Conservation (phyloP, 73 alveolate genomes). For the Halteria grandinella region DNA sequence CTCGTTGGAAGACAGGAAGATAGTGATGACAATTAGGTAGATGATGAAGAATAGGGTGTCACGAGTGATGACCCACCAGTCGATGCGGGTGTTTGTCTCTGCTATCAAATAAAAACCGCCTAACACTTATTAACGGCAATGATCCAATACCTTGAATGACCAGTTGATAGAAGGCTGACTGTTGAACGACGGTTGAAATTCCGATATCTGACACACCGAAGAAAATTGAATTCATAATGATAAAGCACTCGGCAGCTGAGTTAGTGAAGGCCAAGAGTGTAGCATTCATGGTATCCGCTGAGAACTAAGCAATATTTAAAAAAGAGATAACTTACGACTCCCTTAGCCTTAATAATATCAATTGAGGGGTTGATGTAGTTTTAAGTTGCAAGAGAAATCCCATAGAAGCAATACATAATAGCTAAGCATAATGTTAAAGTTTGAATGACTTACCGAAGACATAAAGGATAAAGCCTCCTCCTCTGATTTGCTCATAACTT, state of each 20-base stretch:
- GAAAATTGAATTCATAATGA: constrained; percentile 73
- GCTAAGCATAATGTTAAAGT: no score
- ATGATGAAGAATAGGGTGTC: constrained; percentile 61
- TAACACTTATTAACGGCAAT: no score
- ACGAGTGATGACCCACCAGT: constrained; percentile 76
- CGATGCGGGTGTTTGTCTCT: constrained; percentile 60
- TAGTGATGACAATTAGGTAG: constrained; percentile 49
- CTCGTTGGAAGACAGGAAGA: constrained; percentile 56
- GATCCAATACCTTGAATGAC: constrained; percentile 69
- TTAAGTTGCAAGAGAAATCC: constrained; percentile 63
- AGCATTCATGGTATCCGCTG: constrained; percentile 70
- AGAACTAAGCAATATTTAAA: constrained; percentile 1
- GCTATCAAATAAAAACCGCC: constrained; percentile 56
- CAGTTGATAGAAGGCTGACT: constrained; percentile 67
- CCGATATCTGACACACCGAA: constrained; percentile 72
- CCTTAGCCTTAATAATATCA: constrained; percentile 62
- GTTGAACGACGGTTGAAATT: constrained; percentile 62
- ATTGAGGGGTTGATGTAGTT: constrained; percentile 72
- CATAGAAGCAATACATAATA: constrained; percentile 61
- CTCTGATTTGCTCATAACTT: neutral
- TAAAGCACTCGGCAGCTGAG: constrained; percentile 74
- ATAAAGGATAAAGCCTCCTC: constrained; percentile 46
- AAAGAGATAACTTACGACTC: constrained; percentile 16
- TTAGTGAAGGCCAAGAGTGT: constrained; percentile 75
- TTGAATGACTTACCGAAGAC: constrained; percentile 18